Evolutionary conservation across 495 filamentous ascomycete genomes (phyloP), one percentile per base, ranked within the genome.

Genomic region (Acidomyces sp.): DNA sequence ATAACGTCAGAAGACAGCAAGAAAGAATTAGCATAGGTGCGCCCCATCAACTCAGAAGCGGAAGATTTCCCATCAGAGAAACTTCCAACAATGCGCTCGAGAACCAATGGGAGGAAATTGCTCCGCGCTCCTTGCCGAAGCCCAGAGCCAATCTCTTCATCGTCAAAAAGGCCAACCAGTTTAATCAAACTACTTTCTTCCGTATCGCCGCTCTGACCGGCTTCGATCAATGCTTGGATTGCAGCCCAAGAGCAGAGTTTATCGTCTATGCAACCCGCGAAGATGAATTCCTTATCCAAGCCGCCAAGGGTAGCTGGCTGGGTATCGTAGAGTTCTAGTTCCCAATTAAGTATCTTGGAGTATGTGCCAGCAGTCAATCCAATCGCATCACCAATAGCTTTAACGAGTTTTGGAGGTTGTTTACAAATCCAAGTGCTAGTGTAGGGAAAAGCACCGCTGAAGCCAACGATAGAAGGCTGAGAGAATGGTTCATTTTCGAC

Each of bases 161-260:
- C 82, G 55, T 97, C 90, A 57, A 95, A 95, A 55, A 93, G 78
- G 18, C 77, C 84, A 22, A 90, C 82, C 41, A 93, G 64, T 63
- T 86, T 86, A 54, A 97, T 77, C 27, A 75, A 68, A 37, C 49
- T 37, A 28, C 43, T 46, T 25, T 46, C n/a, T 18, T 15, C 22
- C 4, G 37, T 32, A n/a, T 42, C 31, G n/a, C n/a, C n/a, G 33
- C 18, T 26, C 3, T 21, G 15, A 13, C 29, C 25, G 19, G 29
- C 38, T 30, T 43, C 48, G 20, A 95, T 65, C 0, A 97, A 75
- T 3, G 76, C 90, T 62, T 92, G 77, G 39, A 93, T 77, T 12
- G 90, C 90, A 11, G 86, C 74, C 71, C 79, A 97, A 35, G 81
- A 87, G 69, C 90, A 95, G 38, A 97, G 77, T 62, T 94, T 95